Evolutionary conservation across 495 filamentous ascomycete species (phyloP).

Genomic region (Neurospora sublineolata): DNA sequence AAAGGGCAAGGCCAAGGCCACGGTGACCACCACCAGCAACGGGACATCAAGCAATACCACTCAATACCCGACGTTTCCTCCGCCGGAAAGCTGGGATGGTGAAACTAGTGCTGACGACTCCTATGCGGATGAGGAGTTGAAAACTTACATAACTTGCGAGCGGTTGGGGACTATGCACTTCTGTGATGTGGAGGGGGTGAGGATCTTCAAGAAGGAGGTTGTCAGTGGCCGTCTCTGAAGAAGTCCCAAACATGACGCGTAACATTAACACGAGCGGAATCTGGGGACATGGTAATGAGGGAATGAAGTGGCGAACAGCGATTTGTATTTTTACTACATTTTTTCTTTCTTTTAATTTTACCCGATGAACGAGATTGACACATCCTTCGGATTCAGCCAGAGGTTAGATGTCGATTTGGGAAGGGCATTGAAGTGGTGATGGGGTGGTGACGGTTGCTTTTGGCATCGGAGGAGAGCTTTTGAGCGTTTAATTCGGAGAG

Average conservation of each 20-base stretch:
- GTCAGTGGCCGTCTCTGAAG: constrained; percentile 25
- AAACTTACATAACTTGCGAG: constrained; percentile 10
- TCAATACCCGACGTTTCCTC: constrained; percentile 11
- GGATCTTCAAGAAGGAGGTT: constrained; percentile 42
- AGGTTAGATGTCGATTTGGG: not conserved
- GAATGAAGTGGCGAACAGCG: not conserved
- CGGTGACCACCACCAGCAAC: not conserved
- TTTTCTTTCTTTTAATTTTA: not conserved
- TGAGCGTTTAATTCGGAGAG: not conserved
- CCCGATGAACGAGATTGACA: not conserved
- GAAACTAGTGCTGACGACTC: constrained; percentile 21
- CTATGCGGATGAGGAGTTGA: constrained; percentile 14
- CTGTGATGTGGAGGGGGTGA: constrained; percentile 35
- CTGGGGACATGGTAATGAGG: not conserved
- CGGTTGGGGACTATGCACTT: constrained; percentile 29
- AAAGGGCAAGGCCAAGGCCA: constrained; percentile 15
- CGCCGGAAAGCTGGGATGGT: constrained; percentile 13
- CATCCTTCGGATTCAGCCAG: not conserved
- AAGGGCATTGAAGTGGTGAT: not conserved
- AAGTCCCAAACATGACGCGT: not conserved
- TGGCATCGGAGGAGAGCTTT: not conserved
- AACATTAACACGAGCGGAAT: not conserved
- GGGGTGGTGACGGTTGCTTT: not conserved
- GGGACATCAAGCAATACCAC: not conserved
- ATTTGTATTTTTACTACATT: not conserved